A percentile compares a stretch with the other conserved stretches of the same genome.
These are phyloP conservation scores for Ceriops decandra DNA, from an alignment of 345 rosid genomes.

Conservation along the genomic window DNA sequence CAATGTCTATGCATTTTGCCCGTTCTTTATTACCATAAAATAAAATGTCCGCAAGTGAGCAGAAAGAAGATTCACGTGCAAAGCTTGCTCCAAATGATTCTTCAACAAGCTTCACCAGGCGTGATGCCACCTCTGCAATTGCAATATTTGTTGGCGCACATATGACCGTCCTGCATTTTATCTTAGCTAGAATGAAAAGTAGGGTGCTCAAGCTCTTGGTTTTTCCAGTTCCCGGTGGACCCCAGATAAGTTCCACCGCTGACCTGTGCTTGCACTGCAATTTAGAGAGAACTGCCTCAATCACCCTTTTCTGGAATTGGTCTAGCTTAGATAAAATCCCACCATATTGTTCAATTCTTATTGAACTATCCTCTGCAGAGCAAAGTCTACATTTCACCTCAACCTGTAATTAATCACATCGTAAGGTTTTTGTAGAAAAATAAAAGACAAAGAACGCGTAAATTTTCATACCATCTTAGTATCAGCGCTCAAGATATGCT, in stretches of 20 bases:
- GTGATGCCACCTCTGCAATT: constrained; percentile 36
- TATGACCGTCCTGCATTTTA: constrained; percentile 36
- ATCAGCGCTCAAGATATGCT: constrained; percentile 22
- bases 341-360: constrained; percentile 3
- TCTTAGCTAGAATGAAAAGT: constrained; percentile 27
- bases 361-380: neutral
- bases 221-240: constrained; percentile 61
- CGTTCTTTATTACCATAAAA: constrained; percentile 42
- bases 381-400: constrained; percentile 24
- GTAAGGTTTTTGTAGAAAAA: neutral
- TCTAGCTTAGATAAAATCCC: constrained; percentile 21
- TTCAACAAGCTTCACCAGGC: constrained; percentile 38
- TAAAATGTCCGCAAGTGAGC: constrained; percentile 32
- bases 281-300: constrained; percentile 24
- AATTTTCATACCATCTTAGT: constrained; percentile 27
- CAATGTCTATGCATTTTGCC: constrained; percentile 27
- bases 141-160: constrained; percentile 57
- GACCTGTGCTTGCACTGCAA: constrained; percentile 26
- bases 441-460: too few relatives aligned
- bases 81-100: constrained; percentile 10
- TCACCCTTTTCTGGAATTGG: constrained; percentile 32
- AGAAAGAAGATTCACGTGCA: constrained; percentile 8
- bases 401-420: constrained; percentile 22
- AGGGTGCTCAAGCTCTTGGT: constrained; percentile 37
- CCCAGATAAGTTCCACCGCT: constrained; percentile 44